Base-by-base conservation (phyloP, 495 filamentous ascomycete genomes). In the Bombardia bombarda region DNA sequence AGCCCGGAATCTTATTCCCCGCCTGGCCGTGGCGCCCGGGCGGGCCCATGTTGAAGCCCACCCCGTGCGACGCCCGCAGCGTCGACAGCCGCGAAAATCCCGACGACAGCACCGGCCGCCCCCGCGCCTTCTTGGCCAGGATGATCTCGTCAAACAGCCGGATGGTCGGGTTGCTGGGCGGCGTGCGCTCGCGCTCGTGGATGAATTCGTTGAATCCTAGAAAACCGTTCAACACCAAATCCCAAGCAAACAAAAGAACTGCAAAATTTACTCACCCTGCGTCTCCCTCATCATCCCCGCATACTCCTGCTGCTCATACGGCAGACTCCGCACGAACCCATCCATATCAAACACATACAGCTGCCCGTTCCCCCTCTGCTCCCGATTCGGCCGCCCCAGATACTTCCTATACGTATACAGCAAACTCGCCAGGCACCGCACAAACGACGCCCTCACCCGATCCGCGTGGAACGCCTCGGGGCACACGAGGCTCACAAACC, bases 81-180 rank as follows among this genome's bases (percentile, higher is more conserved):
- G 72, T 73, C 31, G 66, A 69, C 44, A 77, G 67, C 37, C 75
- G 65, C 43, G 79, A 77, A 50, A 74, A 47, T 32, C 73, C 67
- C 22, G 69, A 63, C 19, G 73, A 69, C 31, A 75, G 58, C 24
- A 59, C 58, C 12, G 72, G 59, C 40, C 70, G 71, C 31, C 92
- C 90, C 31, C 92, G 82, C 47, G 94, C 93, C 49, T 83, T 86
- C 65, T 98, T 98, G 12, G 87, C 87, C 5, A 95, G 73, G 49
- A 98, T 92, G 51, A 98, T 86, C 60, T 94, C 85, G 63, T 98
- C 92, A 60, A 98, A 98, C 18, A 98, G 73, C 40, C 87, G 79
- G 57, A 97, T 86, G 7, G 73, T 51, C 3, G 88, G 83, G 42
- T 74, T 57, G 1, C 62, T 55, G 5, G 75, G 61, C 9, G 74